These are phyloP conservation scores for Alternaria brassicae DNA, from an alignment of 2,329 filamentous ascomycete genomes.

Conservation along the genomic window DNA sequence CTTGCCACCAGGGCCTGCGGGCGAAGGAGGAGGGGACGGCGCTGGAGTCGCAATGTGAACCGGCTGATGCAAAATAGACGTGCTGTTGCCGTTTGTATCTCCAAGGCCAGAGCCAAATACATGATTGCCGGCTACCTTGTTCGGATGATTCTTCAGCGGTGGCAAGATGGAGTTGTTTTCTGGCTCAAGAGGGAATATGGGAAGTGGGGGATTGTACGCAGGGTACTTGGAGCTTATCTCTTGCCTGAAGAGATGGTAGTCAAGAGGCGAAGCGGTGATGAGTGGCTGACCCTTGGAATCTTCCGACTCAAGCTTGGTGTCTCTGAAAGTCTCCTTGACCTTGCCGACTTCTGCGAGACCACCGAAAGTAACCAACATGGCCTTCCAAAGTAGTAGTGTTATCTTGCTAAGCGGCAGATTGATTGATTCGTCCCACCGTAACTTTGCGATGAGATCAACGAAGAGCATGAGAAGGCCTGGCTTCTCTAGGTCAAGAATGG, in stretches of 20 bases:
- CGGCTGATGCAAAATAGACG: slow-evolving; percentile 89
- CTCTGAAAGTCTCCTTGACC: slow-evolving; percentile 75
- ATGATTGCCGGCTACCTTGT: slow-evolving; percentile 56
- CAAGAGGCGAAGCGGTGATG: slow-evolving; percentile 90
- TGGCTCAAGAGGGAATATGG: slow-evolving; percentile 82
- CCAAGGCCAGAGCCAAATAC: slow-evolving; percentile 62
- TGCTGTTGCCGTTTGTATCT: slow-evolving; percentile 53
- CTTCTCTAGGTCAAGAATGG: slow-evolving; percentile 43
- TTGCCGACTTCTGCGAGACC: slow-evolving; percentile 74
- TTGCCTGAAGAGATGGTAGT: slow-evolving; percentile 95
- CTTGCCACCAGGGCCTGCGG: slow-evolving; percentile 81
- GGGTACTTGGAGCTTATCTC: slow-evolving; percentile 98
- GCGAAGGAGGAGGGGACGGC: slow-evolving; percentile 92
- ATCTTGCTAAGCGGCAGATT: slow-evolving; percentile 63
- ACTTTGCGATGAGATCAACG: slow-evolving; percentile 63
- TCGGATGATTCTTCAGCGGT: slow-evolving; percentile 77
- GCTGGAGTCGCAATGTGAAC: slow-evolving; percentile 99
- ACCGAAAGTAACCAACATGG: slow-evolving; percentile 83
- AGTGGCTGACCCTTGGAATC: slow-evolving; percentile 71
- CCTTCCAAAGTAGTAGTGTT: slow-evolving; percentile 90
- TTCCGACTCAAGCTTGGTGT: slow-evolving; percentile 62
- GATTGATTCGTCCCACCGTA: slow-evolving; percentile 67
- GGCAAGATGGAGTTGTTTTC: slow-evolving; percentile 92
- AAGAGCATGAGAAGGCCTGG: slow-evolving; percentile 76
- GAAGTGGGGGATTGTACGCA: slow-evolving; percentile 87